These are phyloP conservation scores for Malassezia caprae DNA, from an alignment of 1,284 basidiomycete genomes.

Conservation along the genomic window DNA sequence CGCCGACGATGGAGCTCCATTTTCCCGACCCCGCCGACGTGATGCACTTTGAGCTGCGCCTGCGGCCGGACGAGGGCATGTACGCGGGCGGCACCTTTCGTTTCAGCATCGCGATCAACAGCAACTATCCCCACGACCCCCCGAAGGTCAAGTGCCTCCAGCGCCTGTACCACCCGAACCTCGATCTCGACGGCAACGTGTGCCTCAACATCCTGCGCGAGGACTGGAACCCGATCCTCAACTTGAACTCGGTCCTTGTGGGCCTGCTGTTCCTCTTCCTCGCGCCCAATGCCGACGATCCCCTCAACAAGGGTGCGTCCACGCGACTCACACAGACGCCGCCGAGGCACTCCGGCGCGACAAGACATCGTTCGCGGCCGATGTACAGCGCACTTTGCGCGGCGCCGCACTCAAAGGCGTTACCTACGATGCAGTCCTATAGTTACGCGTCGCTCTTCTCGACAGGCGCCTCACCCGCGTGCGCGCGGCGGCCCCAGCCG, in stretches of 20 bases:
- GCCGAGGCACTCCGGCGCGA: slow-evolving; percentile 45
- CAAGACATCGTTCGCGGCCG: slow-evolving; percentile 30
- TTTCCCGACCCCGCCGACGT: slow-evolving; percentile 86
- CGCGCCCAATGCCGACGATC: slow-evolving; percentile 96
- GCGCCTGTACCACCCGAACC: slow-evolving; percentile 94
- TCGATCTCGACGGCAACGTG: slow-evolving; percentile 92
- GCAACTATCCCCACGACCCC: slow-evolving; percentile 96
- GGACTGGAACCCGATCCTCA: slow-evolving; percentile 99
- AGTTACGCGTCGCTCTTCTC: slow-evolving; percentile 1
- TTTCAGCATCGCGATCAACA: slow-evolving; percentile 91
- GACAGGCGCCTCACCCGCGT: slow-evolving; percentile 14
- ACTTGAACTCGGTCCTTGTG: slow-evolving; percentile 92
- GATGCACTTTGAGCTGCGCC: slow-evolving; percentile 88
- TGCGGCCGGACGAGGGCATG: slow-evolving; percentile 97
- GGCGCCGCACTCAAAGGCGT: slow-evolving; percentile 35
- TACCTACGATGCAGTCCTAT: slow-evolving; percentile 33
- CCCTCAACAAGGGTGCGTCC: slow-evolving; percentile 79
- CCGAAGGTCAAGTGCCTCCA: slow-evolving; percentile 97
- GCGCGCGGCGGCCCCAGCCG: slow-evolving; percentile 25
- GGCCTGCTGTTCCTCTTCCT: slow-evolving; percentile 96
- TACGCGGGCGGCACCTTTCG: slow-evolving; percentile 88
- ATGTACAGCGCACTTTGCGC: slow-evolving; percentile 32
- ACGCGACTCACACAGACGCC: slow-evolving; percentile 36
- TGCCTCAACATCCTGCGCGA: slow-evolving; percentile 82
- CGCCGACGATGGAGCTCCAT: slow-evolving; percentile 85